Conservation (phyloP, 2,329 filamentous ascomycete species). For the Beauveria caledonica region DNA sequence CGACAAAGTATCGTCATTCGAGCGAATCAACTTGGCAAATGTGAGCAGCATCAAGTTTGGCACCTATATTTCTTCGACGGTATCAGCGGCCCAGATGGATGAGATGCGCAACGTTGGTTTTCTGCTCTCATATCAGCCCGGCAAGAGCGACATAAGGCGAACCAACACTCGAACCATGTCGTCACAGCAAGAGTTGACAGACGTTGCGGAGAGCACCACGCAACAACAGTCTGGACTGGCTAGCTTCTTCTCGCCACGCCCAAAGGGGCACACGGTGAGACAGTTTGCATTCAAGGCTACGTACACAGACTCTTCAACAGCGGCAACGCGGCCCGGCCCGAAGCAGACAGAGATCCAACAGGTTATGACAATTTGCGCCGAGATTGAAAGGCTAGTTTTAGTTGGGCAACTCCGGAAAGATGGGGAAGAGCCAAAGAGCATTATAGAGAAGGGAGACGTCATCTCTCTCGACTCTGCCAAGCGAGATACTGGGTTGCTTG, state of each 20-base stretch:
- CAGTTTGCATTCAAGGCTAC: constrained; percentile 49
- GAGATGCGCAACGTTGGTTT: constrained; percentile 77
- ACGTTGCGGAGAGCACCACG: constrained; percentile 17
- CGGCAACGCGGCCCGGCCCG: constrained; percentile 40
- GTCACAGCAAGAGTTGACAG: constrained; percentile 31
- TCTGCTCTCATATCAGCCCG: constrained; percentile 66
- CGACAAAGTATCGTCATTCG: constrained; percentile 89
- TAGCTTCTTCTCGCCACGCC: constrained; percentile 33
- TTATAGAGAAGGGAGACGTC: constrained; percentile 58
- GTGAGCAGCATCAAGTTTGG: constrained; percentile 68
- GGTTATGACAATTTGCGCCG: constrained; percentile 59
- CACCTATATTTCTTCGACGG: constrained; percentile 82
- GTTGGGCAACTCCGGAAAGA: constrained; percentile 34
- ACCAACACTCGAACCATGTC: constrained; percentile 81
- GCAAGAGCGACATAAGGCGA: constrained; percentile 61
- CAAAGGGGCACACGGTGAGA: constrained; percentile 26
- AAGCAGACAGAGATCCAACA: constrained; percentile 46
- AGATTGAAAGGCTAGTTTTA: constrained; percentile 63
- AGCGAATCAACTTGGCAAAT: constrained; percentile 70
- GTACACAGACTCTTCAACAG: constrained; percentile 44
- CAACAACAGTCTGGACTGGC: constrained; percentile 28
- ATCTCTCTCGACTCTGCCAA: constrained; percentile 79
- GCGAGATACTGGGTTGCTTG: constrained; percentile 76
- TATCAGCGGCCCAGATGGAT: constrained; percentile 69
- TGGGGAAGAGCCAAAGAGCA: constrained; percentile 34